Conservation (phyloP, 352 stramenopile genomes). For the Blastocystis sp. region DNA sequence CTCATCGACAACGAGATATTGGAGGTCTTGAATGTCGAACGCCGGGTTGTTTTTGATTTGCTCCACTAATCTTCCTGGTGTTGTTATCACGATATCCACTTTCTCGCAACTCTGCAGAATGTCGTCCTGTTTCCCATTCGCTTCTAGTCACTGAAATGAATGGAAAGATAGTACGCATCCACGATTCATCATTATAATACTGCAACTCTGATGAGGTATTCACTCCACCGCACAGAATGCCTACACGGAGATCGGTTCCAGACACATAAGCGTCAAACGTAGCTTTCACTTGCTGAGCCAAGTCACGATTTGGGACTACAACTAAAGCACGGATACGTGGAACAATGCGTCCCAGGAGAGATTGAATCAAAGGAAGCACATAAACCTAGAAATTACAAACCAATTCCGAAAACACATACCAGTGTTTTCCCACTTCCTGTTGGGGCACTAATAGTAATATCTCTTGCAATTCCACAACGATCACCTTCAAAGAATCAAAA, state of each 20-base stretch:
- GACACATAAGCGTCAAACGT: constrained; percentile 47
- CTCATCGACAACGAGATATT: constrained; percentile 51
- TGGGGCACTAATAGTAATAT: constrained; percentile 48
- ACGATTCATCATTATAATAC: constrained; percentile 26
- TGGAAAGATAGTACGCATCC: neutral
- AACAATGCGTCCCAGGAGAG: constrained; percentile 13
- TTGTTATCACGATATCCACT: constrained; percentile 46
- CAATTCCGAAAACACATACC: neutral
- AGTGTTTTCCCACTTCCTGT: constrained; percentile 61
- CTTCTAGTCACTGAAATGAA: neutral
- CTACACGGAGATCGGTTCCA: constrained; percentile 18
- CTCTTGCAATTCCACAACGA: constrained; percentile 24
- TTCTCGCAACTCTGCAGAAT: constrained; percentile 1
- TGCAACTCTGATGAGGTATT: neutral
- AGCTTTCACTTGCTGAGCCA: constrained; percentile 41
- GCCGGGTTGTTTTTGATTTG: constrained; percentile 40
- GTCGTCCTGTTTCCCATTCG: neutral
- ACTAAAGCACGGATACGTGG: constrained; percentile 29
- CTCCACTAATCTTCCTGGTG: constrained; percentile 47
- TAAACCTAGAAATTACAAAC: constrained; percentile 25
- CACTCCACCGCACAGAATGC: neutral
- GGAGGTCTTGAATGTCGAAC: constrained; percentile 41
- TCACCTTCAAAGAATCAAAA: neutral
- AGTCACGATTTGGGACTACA: constrained; percentile 20
- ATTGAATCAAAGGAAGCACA: constrained; percentile 52